Evolutionary conservation across 345 rosid species (phyloP), one percentile per base, ranked within the genome.

Genomic region (Acer campestre): DNA sequence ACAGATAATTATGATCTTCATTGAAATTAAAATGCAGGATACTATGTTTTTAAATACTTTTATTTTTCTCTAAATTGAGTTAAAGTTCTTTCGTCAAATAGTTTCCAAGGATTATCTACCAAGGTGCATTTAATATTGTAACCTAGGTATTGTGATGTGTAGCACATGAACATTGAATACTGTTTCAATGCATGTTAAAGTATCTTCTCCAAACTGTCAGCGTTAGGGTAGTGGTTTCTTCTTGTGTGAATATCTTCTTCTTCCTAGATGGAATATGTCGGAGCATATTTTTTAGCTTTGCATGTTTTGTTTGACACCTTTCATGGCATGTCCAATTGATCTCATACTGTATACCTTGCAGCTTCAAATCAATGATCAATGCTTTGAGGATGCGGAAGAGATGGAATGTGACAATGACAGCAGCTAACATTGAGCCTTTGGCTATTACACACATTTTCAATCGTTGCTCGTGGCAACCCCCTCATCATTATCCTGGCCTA

Each of bases 351-450:
- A 16, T 77, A 29, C 49, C 20, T 17, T 82, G 85, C 91, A 96
- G 98, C 98, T 94, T 70, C 91, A 88, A 66, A 97, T 94, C 71
- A 82, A 90, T 69, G 98, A 96, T 75, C 85, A 86, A 61, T 91
- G 99, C 76, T 96, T 94, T 80, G 97, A 92, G 48, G 99, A 96
- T 82, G 98, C 98, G 0, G 99, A 96, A 64, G 99, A 92, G 89
- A 90, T 83, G 93, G 89, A 85, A 29, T 88, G 83, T 58, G 90
- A 81, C 27, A 83, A 71, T 62, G 81, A 84, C 27, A 61, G 72
- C 5, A 27, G 75, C 69, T 84, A 67, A 75, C 68, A 74, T 7
- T 85, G 86, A 87, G 65, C 55, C 62, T 56, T 38, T 35, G 23
- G 17, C 31, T 31, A 10, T 20, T 42, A 59, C 63, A 58, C 12